A percentile compares a stretch with the other conserved stretches of the same genome.
These are phyloP conservation scores for Epichloe hybrida DNA, from an alignment of 2,329 filamentous ascomycete species.

Conservation along the genomic window DNA sequence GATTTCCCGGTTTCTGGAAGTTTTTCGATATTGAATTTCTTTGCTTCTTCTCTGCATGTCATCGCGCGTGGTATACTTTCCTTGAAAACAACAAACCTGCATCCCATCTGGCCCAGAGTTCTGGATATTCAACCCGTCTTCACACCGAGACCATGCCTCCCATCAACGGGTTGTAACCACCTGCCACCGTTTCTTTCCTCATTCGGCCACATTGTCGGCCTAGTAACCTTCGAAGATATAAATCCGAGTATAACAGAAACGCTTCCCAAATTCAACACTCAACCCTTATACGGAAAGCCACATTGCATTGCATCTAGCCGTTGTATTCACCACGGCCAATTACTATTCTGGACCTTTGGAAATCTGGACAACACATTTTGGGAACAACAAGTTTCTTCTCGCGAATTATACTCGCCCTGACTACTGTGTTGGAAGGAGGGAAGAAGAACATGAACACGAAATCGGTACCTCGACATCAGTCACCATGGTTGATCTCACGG, in stretches of 20 bases:
- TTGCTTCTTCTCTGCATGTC: neutral
- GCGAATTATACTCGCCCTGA: neutral
- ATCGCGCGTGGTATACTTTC: neutral
- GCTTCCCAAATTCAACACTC: neutral
- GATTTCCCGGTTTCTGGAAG: neutral
- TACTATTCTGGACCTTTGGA: neutral
- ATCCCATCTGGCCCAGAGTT: neutral
- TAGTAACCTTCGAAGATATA: neutral
- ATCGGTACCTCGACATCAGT: neutral
- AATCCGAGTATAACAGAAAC: neutral
- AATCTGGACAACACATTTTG: neutral
- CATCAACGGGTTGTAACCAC: neutral
- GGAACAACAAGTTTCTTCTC: neutral
- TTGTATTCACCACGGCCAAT: neutral
- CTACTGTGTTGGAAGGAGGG: neutral
- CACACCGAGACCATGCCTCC: constrained; percentile 1
- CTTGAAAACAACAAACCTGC: neutral
- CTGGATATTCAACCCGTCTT: neutral
- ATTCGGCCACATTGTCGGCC: neutral
- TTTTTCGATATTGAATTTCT: neutral
- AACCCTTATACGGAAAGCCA: neutral
- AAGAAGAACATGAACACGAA: neutral
- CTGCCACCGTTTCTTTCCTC: neutral
- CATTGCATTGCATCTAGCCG: neutral
- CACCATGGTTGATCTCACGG: constrained; percentile 22